A percentile compares a stretch with the other conserved stretches of the same genome.
These are phyloP conservation scores for Hibiscus syriacus DNA, from an alignment of 345 rosid genomes.

Conservation along the genomic window DNA sequence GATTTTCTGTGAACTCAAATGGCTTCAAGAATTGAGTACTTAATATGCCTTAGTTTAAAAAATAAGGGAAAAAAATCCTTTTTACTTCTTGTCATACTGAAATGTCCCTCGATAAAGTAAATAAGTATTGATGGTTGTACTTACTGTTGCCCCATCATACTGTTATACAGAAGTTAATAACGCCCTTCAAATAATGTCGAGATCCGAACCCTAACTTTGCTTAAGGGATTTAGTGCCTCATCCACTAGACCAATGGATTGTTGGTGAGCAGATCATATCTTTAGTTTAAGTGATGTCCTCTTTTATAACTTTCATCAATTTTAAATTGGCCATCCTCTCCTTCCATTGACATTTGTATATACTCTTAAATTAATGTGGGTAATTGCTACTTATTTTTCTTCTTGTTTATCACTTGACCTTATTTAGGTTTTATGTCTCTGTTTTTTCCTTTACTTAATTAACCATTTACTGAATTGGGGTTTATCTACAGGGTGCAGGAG, in stretches of 20 bases:
- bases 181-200: no score
- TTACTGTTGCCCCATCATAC: background rate
- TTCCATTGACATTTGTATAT: background rate
- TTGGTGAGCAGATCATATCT: background rate
- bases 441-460: conserved; percentile 5
- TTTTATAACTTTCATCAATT: background rate
- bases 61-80: background rate
- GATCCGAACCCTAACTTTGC: no score
- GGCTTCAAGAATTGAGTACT: background rate
- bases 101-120: background rate
- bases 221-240: no score
- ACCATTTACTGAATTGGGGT: background rate
- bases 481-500: conserved; percentile 71
- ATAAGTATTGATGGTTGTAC: background rate
- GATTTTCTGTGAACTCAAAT: background rate
- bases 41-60: background rate
- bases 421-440: background rate
- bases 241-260: no score
- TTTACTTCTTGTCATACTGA: background rate
- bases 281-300: background rate
- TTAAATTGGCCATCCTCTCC: background rate
- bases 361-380: background rate
- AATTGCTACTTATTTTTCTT: background rate
- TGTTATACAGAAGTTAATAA: background rate
- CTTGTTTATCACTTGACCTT: background rate